phyloP scores from a whole-genome alignment of 2,329 filamentous ascomycete species.

The Neodidymelliopsis sp. region DNA sequence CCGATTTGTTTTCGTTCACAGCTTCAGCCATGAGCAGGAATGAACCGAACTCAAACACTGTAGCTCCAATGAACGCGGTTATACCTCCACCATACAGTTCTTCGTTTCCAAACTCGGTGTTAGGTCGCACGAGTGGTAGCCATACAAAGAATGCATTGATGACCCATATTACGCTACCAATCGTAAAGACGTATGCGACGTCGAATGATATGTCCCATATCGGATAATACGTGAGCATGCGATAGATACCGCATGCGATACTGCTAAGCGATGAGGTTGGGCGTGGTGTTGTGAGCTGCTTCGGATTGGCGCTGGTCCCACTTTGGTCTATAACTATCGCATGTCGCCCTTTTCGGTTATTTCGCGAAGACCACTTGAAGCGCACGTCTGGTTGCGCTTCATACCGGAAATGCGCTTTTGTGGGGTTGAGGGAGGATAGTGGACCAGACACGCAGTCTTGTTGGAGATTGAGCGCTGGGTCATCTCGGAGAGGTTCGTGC shows the following conservation, averaged over 20 bases:
- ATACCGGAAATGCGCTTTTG: conserved; percentile 33
- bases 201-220: conserved; percentile 66
- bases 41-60: conserved; percentile 70
- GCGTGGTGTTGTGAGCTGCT: conserved; percentile 38
- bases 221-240: conserved; percentile 61
- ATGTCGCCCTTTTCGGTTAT: conserved; percentile 55
- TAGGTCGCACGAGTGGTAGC: conserved; percentile 64
- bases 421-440: conserved; percentile 60
- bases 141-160: conserved; percentile 70
- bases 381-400: conserved; percentile 43
- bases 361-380: conserved; percentile 52
- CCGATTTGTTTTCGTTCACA: conserved; percentile 69
- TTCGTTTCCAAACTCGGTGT: conserved; percentile 63
- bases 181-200: conserved; percentile 62
- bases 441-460: conserved; percentile 48
- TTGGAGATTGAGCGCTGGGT: conserved; percentile 30
- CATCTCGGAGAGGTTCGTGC: conserved; percentile 35
- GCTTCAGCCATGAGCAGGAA: conserved; percentile 71
- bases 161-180: conserved; percentile 56
- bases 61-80: conserved; percentile 71
- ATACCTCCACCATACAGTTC: conserved; percentile 64
- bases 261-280: conserved; percentile 43
- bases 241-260: conserved; percentile 50
- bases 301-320: conserved; percentile 14
- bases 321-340: conserved; percentile 41